A percentile compares a stretch with the other conserved stretches of the same genome.
Evolutionary conservation across 345 rosid genomes (phyloP).

Genomic region (Turritis glabra): DNA sequence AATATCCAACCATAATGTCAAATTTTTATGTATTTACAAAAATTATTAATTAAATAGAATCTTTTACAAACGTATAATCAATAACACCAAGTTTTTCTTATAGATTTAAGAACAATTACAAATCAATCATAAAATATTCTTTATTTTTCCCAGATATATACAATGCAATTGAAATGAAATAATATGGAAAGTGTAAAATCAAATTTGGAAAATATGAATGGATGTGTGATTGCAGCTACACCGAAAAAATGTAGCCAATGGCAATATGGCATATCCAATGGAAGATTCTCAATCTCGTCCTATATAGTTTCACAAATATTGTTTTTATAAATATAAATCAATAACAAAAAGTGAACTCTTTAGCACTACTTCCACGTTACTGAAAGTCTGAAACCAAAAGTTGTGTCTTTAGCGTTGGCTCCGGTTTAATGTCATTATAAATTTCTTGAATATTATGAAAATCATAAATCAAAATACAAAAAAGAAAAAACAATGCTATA

Average conservation of each 20-base stretch:
- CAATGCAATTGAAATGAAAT: not conserved
- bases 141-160: too few species aligned
- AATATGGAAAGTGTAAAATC: not conserved
- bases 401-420: not conserved
- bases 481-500: too few species aligned
- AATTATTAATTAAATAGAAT: too few species aligned
- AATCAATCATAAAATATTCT: not conserved
- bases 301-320: too few species aligned
- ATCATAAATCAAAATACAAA: too few species aligned
- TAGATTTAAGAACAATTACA: not conserved
- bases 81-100: not conserved
- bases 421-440: not conserved
- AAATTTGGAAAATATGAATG: constrained; percentile 13
- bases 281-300: constrained; percentile 28
- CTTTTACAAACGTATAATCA: not conserved
- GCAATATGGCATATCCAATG: constrained; percentile 28
- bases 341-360: not conserved
- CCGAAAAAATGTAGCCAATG: constrained; percentile 4
- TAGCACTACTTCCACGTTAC: not conserved
- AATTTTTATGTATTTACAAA: not conserved
- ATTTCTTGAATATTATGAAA: too few species aligned
- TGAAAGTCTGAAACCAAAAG: not conserved
- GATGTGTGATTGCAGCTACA: constrained; percentile 2
- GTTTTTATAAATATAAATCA: too few species aligned
- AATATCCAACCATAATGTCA: not conserved